Evolutionary conservation across 2,329 filamentous ascomycete genomes (phyloP), one percentile per base, ranked within the genome.

Genomic region (Microascus cirrosus): DNA sequence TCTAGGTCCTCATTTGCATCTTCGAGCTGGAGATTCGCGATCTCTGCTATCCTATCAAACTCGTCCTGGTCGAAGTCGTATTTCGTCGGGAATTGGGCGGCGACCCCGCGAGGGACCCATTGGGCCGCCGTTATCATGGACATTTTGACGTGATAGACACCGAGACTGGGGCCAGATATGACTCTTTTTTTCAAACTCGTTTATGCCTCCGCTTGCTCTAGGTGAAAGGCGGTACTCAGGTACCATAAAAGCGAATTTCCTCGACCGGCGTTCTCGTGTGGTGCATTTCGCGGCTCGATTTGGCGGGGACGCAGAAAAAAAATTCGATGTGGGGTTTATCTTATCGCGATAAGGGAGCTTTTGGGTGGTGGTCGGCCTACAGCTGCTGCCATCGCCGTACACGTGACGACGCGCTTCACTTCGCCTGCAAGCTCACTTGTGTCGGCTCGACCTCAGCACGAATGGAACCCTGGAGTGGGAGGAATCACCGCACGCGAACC

Each of bases 1-100:
- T 87, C 83, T 61, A 95, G 74, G 67, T 94, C 92, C 32, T 92
- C 89, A 67, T 93, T 87, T 28, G 94, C 94, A 73, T 97, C 94
- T 67, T 96, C 90, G 35, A 96, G 81, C 73, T 95, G 87, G 61
- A 90, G 76, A 70, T 87, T 85, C 34, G 87, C 87, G 62, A 91
- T 77, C 67, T 81, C 79, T 18, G 86, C 86, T 74, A 91, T 91
- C 66, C 88, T 82, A 66, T 84, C 80, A 66, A 88, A 89, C 70
- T 91, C 87, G 62, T 80, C 78, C 69, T 91, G 87, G 70, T 90
- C 83, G 59, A 91, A 83, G 59, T 85, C 82, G 69, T 89, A 89
- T 70, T 88, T 89, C 48, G 80, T 79, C 18, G 87, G 87, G 64
- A 90, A 90, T 54, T 85, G 85, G 53, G 88, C 87, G 58, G 87